Percentiles rank a stretch among this genome's conserved stretches.
These are phyloP conservation scores for Backusella circina DNA, from an alignment of 192 early-diverging fungal genomes.

Conservation along the genomic window DNA sequence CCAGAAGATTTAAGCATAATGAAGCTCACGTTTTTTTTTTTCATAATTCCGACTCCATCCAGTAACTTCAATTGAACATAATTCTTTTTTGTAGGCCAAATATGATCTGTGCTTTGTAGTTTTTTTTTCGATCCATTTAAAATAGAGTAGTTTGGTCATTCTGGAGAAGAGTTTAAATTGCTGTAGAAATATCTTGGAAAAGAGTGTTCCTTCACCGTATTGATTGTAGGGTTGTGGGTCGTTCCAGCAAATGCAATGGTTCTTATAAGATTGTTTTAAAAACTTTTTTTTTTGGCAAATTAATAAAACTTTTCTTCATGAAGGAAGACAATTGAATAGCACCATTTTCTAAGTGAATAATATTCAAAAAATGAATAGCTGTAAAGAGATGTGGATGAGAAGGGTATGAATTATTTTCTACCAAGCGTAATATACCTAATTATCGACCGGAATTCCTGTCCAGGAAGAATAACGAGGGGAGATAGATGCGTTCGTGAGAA, in stretches of 20 bases:
- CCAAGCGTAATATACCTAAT: slow-evolving; percentile 1
- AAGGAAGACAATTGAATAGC: background rate
- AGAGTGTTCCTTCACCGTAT: background rate
- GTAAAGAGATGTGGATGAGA: background rate
- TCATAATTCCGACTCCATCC: background rate
- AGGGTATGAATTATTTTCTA: background rate
- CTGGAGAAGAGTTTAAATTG: background rate
- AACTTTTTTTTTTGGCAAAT: too few relatives aligned
- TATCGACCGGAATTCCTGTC: background rate
- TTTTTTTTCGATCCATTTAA: background rate
- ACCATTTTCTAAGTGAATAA: slow-evolving; percentile 1
- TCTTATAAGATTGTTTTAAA: background rate
- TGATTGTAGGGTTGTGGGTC: background rate
- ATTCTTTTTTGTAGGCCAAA: background rate
- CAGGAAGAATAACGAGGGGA: background rate
- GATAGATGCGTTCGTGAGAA: background rate
- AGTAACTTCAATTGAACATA: background rate
- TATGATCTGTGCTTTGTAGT: background rate
- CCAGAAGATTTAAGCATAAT: background rate
- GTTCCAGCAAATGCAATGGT: background rate
- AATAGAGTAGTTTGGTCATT: background rate
- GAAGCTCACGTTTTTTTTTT: background rate
- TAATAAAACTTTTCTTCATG: slow-evolving; percentile 1
- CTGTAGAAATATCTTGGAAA: background rate
- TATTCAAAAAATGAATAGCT: background rate